A percentile compares a stretch with the other conserved stretches of the same genome.
These are phyloP conservation scores for Aspergillus sp. DNA, from an alignment of 2,329 filamentous ascomycete species.

Conservation along the genomic window DNA sequence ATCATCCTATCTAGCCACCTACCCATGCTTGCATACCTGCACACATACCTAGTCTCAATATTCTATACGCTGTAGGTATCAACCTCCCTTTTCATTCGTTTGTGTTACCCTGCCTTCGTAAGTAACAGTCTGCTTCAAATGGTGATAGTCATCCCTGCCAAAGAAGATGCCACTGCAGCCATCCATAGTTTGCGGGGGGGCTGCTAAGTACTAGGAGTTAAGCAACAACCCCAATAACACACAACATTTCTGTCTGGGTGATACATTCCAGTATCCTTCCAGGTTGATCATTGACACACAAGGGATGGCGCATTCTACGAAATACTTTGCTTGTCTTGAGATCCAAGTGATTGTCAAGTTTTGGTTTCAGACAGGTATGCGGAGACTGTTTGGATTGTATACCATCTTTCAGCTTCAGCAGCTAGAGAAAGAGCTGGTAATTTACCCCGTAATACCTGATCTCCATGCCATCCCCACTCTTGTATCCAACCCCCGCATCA, in stretches of 20 bases:
- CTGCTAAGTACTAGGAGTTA: not conserved
- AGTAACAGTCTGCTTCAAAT: not conserved
- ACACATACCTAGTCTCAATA: not conserved
- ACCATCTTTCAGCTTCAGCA: too few relatives aligned
- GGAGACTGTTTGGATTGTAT: not conserved
- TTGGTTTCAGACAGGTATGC: not conserved
- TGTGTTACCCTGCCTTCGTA: not conserved
- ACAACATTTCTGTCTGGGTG: not conserved
- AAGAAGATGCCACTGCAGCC: not conserved
- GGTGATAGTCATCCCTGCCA: not conserved
- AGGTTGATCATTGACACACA: not conserved
- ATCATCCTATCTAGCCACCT: not conserved
- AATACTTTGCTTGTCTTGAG: not conserved
- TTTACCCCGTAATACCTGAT: not conserved
- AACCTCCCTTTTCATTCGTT: not conserved
- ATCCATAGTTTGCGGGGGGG: not conserved
- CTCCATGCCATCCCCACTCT: not conserved
- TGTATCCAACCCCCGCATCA: not conserved
- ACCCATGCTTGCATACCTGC: not conserved
- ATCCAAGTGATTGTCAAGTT: not conserved
- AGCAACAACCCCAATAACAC: not conserved
- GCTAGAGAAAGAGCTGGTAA: too few relatives aligned
- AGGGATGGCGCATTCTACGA: not conserved
- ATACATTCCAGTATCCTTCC: not conserved
- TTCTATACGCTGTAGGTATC: not conserved